A percentile compares a stretch with the other conserved stretches of the same genome.
Evolutionary conservation across 768 basidiomycete genomes (phyloP).

Genomic region (Holtermanniella nyarrowii): DNA sequence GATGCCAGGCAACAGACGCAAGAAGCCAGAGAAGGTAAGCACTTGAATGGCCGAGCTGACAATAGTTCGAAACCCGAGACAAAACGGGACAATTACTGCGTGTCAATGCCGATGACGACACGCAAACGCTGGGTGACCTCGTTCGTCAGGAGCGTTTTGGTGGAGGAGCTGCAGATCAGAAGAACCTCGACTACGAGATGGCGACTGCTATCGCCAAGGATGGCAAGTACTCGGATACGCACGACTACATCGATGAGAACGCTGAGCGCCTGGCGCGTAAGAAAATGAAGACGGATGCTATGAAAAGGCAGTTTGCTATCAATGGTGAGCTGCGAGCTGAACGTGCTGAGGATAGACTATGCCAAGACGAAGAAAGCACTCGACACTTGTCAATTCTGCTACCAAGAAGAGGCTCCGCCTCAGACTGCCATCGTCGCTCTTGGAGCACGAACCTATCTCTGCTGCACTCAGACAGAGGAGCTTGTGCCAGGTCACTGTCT

Average conservation of each 20-base stretch:
- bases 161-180: conserved; percentile 81
- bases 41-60: background rate
- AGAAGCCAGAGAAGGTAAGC: conserved; percentile 60
- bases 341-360: conserved; percentile 54
- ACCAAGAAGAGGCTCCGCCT: conserved; percentile 76
- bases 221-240: conserved; percentile 74
- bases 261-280: conserved; percentile 82
- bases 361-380: conserved; percentile 85
- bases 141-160: conserved; percentile 84
- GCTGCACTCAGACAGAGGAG: conserved; percentile 76
- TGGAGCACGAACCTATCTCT: conserved; percentile 83
- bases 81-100: conserved; percentile 84
- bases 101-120: conserved; percentile 84
- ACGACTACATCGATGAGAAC: conserved; percentile 96
- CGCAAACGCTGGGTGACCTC: conserved; percentile 75
- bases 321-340: conserved; percentile 51
- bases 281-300: conserved; percentile 91
- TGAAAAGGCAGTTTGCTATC: conserved; percentile 95
- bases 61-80: conserved; percentile 77
- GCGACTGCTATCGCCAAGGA: conserved; percentile 80
- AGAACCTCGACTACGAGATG: conserved; percentile 79
- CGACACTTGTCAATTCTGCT: conserved; percentile 77
- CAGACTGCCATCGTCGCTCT: conserved; percentile 80
- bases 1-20: conserved; percentile 59
- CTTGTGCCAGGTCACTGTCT: conserved; percentile 85